Evolutionary conservation across 345 rosid genomes (phyloP).

Genomic region (Moricandia arvensis): DNA sequence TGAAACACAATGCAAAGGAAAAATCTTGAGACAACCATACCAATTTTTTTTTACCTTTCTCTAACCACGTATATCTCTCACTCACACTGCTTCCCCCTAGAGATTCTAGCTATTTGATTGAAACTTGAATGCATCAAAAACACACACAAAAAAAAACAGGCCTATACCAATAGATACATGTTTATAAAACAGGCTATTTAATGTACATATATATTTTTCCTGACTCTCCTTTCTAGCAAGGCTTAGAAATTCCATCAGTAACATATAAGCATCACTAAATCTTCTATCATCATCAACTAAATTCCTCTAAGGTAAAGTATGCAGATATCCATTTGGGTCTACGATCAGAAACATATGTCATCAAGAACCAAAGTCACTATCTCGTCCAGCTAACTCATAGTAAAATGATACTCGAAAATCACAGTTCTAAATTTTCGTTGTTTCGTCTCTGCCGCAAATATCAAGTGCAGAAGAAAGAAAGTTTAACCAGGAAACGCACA

Average conservation of each 20-base stretch:
- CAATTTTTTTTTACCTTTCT: background rate
- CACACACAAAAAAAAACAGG: background rate
- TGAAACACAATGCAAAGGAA: slow-evolving; percentile 3
- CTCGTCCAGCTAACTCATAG: slow-evolving; percentile 4
- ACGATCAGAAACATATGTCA: slow-evolving; percentile 9
- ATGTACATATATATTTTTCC: background rate
- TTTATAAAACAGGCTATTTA: background rate
- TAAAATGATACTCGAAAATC: slow-evolving; percentile 10
- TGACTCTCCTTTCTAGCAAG: too few relatives aligned
- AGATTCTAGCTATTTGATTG: background rate
- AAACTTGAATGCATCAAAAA: background rate
- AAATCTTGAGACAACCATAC: background rate
- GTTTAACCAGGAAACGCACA: background rate
- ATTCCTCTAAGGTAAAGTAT: background rate
- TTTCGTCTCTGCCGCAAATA: too few relatives aligned
- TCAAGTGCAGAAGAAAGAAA: slow-evolving; percentile 7
- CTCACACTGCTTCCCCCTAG: background rate
- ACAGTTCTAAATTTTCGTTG: background rate
- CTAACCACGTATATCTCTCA: background rate
- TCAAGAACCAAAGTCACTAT: slow-evolving; percentile 1
- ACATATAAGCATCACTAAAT: background rate
- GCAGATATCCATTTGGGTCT: slow-evolving; percentile 11
- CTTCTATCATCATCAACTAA: background rate
- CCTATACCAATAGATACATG: background rate
- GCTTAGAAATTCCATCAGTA: too few relatives aligned